Evolutionary conservation across 495 filamentous ascomycete species (phyloP).

Genomic region (Durotheca rogersii): DNA sequence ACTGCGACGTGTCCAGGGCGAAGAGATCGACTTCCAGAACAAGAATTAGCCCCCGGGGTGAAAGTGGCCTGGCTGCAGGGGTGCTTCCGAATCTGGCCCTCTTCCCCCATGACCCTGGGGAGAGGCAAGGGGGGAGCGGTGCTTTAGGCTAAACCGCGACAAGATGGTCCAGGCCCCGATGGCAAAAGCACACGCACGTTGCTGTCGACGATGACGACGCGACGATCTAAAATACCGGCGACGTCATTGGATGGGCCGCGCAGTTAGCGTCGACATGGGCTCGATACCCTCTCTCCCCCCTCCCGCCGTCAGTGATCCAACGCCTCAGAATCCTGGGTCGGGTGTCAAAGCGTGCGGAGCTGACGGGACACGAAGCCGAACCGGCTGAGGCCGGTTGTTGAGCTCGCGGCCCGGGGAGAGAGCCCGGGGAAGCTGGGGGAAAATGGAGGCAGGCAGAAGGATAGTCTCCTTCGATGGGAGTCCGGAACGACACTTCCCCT

Average conservation of each 20-base stretch:
- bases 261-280: conserved; percentile 1
- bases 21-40: conserved; percentile 1
- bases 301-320: no score
- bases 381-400: conserved; percentile 29
- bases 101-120: conserved; percentile 1
- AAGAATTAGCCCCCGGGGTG: conserved; percentile 2
- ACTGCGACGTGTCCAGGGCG: conserved; percentile 3
- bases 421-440: not conserved
- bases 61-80: conserved; percentile 9
- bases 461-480: conserved; percentile 2
- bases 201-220: conserved; percentile 9
- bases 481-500: no score
- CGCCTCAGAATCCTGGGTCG: conserved; percentile 24
- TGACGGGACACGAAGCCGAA: conserved; percentile 26
- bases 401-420: conserved; percentile 16
- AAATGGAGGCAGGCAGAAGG: conserved; percentile 13
- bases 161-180: conserved; percentile 18
- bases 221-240: conserved; percentile 15
- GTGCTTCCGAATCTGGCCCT: conserved; percentile 14
- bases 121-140: no score
- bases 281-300: no score
- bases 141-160: conserved; percentile 28
- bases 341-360: conserved; percentile 25
- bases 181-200: no score
- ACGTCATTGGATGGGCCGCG: conserved; percentile 21